Conservation (phyloP, 768 basidiomycete species). For the Agrocybe pediades region DNA sequence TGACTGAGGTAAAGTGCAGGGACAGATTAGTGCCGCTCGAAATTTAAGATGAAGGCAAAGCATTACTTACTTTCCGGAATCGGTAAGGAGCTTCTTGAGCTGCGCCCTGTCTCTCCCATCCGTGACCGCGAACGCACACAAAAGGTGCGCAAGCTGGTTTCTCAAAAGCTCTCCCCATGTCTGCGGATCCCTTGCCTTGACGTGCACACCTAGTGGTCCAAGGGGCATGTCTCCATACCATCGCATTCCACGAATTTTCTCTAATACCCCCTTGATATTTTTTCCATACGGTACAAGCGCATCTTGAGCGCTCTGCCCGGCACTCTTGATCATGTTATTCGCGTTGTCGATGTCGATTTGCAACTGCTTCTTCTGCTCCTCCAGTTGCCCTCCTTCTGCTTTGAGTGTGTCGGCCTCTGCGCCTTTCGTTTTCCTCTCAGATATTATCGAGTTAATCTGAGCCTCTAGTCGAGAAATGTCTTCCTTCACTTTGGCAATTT, state of each 20-base stretch:
- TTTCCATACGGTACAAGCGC: slow-evolving; percentile 62
- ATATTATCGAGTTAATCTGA: slow-evolving; percentile 26
- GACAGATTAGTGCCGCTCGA: neutral
- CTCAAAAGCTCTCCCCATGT: slow-evolving; percentile 71
- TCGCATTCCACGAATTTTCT: slow-evolving; percentile 44
- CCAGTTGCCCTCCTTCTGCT: slow-evolving; percentile 36
- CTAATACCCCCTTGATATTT: slow-evolving; percentile 59
- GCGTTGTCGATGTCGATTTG: slow-evolving; percentile 44
- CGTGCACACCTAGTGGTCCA: slow-evolving; percentile 79
- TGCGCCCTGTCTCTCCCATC: slow-evolving; percentile 60
- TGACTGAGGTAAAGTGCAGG: slow-evolving; percentile 31
- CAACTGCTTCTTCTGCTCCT: slow-evolving; percentile 31
- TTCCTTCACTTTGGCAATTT: slow-evolving; percentile 48
- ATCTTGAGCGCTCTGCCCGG: slow-evolving; percentile 55
- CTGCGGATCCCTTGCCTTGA: slow-evolving; percentile 69
- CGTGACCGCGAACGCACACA: slow-evolving; percentile 78
- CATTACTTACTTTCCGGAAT: slow-evolving; percentile 61
- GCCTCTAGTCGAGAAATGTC: slow-evolving; percentile 40
- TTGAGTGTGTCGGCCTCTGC: slow-evolving; percentile 30
- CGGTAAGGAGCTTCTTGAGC: slow-evolving; percentile 58
- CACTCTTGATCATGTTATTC: slow-evolving; percentile 51
- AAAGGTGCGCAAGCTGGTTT: slow-evolving; percentile 51
- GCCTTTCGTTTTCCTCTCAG: slow-evolving; percentile 33
- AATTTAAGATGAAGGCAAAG: slow-evolving; percentile 13
- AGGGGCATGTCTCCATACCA: slow-evolving; percentile 73